Evolutionary conservation across 768 basidiomycete species (phyloP), one percentile per base, ranked within the genome.

Genomic region (Rhodocollybia butyracea): DNA sequence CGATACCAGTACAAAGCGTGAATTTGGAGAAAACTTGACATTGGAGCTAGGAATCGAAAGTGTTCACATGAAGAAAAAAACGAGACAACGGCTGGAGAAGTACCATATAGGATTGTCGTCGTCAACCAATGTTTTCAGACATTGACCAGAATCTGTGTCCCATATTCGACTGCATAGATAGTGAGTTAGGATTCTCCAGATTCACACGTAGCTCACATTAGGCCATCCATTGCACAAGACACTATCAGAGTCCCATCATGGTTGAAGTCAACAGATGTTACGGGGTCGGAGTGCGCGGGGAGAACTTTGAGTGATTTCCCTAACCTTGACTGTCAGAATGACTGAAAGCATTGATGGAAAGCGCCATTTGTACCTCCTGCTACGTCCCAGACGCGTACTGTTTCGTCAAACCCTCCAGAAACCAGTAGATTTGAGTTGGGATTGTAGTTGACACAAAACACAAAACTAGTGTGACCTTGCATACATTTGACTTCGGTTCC

Each of bases 91-190:
- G 61, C 26, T 22, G 21, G 45, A 50, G 54, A 64, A 74, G 39
- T 56, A 93, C 90, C 85, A 95, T 68, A 94, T 88, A 2, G 96
- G 95, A 70, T 94, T 97, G 59, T 94, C 92, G 63, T 98, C 97
- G 62, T 98, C 94, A 10, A 94, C 95, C 43, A 99, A 71, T 2
- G 97, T 98, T 70, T 97, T 98, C 47, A 99, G 77, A 70, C 97
- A 99, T 71, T 99, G 97, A 2, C 96, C 97, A 3, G 95, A 96
- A 54, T 94, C 86, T 0, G 92, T 87, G 65, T 99, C 96, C 97
- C 97, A 99, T 57, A 98, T 84, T 55, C 97, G 95, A 66, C 96
- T 99, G 64, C 15, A 40, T 17, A 32, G 36, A 30, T 22, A 39
- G 24, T 19, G 36, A 59, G 31, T 53, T 26, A 47, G 63, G 38